Evolutionary conservation across 441 rosid genomes (phyloP), one percentile per base, ranked within the genome.

Genomic region (Adansonia grandidieri): DNA sequence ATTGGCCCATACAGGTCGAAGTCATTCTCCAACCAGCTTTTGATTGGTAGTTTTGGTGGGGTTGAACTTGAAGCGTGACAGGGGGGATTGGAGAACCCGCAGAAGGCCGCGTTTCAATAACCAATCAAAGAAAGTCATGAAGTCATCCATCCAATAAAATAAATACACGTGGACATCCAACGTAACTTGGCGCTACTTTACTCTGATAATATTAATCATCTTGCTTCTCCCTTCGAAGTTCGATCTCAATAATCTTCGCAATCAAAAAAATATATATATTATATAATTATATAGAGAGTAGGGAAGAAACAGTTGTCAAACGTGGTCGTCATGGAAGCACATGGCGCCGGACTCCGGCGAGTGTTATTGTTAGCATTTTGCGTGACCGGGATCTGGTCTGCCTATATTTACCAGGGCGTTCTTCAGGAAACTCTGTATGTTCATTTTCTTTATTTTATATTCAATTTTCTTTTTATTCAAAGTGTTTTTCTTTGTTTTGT

Each of bases 361-460:
- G 80, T 89, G 45, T 54, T 92, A 15, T 76, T 93, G 74, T 77
- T 96, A 78, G 90, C 93, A 8, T 91, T 96, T 71, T 96, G 99
- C 85, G 93, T 94, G 80, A 89, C 93, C 75, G 98, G 99, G 80
- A 94, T 96, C 84, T 94, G 99, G 98, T 80, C 98, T 65, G 97
- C 98, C 14, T 96, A 96, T 80, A 91, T 96, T 77, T 96, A 96
- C 83, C 99, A 94, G 87, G 99, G 99, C 67, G 75, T 92, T 84
- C 97, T 96, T 73, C 99, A 96, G 66, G 99, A 96, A 75, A 96
- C 97, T 50, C 83, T 96, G 99, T 96, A 84, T 84, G 96, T 83
- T 9, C 15, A 6, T 42, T 65, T 56, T 4, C 20, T 65, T 57
- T 7, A n/a, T 17, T 42, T 42, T 70, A 48, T 22, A 57, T 57